Base-by-base conservation (phyloP, 257 asterid species). In the Nicotiana knightiana region DNA sequence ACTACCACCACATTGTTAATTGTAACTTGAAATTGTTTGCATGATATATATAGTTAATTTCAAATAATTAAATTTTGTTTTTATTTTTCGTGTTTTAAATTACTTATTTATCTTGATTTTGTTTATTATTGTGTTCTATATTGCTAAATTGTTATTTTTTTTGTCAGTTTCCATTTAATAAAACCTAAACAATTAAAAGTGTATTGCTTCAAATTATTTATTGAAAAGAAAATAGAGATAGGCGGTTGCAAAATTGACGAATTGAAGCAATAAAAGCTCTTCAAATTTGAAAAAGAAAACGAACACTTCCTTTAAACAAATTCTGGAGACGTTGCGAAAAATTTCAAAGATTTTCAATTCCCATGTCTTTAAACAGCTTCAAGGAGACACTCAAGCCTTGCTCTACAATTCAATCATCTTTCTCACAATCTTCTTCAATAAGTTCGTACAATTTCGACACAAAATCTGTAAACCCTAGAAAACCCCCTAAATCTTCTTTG, bases 321-420 rank as follows among this genome's bases (percentile, higher is more conserved):
- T 51, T 51, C 17, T 51, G 0, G 58, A 15, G 58, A 53, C 58
- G 17, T 53, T 15, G 53, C 54, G 0, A 68, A 9, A 0, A 43
- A 62, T 37, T 21, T 39, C 58, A 54, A 16, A 16, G 15, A 70
- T 58, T 75, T 59, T 77, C 9, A 32, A 13, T 77, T 39, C n/a
- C 81, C 86, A 95, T 95, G 99, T 95, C 99, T 82, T 67, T 94
- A 24, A 93, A 87, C 85, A 90, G 92, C 64, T 91, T 96, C 86
- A 96, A 92, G 82, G 99, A 96, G 89, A 89, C 96, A 33, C 90
- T 96, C 37, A 96, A 86, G 82, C 94, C 98, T 77, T 96, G 99
- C 90, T 89, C 68, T 51, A 81, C 37, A 77, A 87, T 24, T 43
- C 80, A 37, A 8, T 61, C 92, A 5, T 82, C 83, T 84, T 80